Evolutionary conservation across 148 eudicot species (phyloP), one percentile per base, ranked within the genome.

Genomic region (Spergularia marina): DNA sequence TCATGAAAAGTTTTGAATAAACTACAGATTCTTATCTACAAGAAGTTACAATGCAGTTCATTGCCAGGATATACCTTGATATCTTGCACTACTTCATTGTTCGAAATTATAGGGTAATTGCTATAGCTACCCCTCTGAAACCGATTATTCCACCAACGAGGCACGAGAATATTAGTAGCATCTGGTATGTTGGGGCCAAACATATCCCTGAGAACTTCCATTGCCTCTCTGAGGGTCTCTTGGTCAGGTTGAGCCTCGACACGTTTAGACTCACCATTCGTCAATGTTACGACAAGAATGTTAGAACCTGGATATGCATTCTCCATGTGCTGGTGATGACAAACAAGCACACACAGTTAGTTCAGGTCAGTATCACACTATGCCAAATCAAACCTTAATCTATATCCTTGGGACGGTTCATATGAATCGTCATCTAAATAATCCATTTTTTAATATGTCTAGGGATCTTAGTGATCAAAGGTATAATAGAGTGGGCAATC

Each of bases 111-210:
- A 10, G 97, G 97, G 82, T 87, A 91, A 73, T 91, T 90, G 81
- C 91, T 91, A 62, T 90, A 94, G 59, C 95, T 90, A 4, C 97
- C 95, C 68, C 86, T 89, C 80, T 94, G 95, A 86, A 91, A 91
- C 21, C 97, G 87, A 69, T 91, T 88, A 70, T 79, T 91, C 91
- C 91, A 91, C 97, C 98, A 94, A 53, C 89, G 94, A 49, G 93
- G 97, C 71, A 94, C 98, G 12, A 94, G 88, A 51, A 94, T 88
- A 81, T 88, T 86, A 3, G 76, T 84, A 68, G 95, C 98, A 68
- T 90, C 86, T 5, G 95, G 98, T 80, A 91, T 88, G 62, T 87
- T 80, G 51, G 89, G 80, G 30, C 98, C 98, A 68, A 91, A 91
- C 91, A 91, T 91, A 78, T 88, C 86, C 78, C 89, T 87, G 44